Conservation (phyloP, 495 filamentous ascomycete species). For the Neurospora sp. region DNA sequence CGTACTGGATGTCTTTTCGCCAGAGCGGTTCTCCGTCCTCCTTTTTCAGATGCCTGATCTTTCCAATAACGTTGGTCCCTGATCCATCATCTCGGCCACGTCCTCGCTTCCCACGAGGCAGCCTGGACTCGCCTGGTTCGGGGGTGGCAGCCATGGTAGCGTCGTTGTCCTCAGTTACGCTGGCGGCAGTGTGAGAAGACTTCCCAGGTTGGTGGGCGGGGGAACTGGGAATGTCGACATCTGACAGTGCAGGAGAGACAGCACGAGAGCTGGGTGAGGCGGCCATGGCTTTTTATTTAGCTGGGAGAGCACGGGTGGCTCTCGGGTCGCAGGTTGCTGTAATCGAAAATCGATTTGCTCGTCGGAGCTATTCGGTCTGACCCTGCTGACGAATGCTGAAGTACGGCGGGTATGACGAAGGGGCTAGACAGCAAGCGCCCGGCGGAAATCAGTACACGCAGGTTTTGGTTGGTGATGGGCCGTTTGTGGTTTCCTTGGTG, state of each 20-base stretch:
- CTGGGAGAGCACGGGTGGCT: not conserved
- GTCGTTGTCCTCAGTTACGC: conserved; percentile 25
- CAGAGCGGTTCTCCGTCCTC: conserved; percentile 94
- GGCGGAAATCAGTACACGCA: not conserved
- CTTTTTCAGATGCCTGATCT: conserved; percentile 93
- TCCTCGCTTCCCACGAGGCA: conserved; percentile 21
- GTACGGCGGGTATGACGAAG: not conserved
- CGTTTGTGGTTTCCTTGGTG: not conserved
- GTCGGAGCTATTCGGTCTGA: not conserved
- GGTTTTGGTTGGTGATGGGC: not conserved
- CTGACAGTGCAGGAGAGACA: conserved; percentile 15
- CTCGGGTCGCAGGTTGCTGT: not conserved
- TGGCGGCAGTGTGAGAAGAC: conserved; percentile 6
- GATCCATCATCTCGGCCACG: conserved; percentile 22
- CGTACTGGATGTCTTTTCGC: conserved; percentile 95
- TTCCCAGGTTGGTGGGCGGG: conserved; percentile 8
- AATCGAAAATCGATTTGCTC: not conserved
- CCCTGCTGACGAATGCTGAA: not conserved
- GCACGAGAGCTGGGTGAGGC: conserved; percentile 20
- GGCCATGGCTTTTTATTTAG: conserved; percentile 16
- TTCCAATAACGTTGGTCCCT: conserved; percentile 53
- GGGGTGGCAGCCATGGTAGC: conserved; percentile 23
- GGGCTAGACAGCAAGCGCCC: not conserved
- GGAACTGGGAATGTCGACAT: conserved; percentile 21
- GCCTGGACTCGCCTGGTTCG: conserved; percentile 19